These are phyloP conservation scores for Leucoagaricus sp. DNA, from an alignment of 1,284 basidiomycete genomes.

Conservation along the genomic window DNA sequence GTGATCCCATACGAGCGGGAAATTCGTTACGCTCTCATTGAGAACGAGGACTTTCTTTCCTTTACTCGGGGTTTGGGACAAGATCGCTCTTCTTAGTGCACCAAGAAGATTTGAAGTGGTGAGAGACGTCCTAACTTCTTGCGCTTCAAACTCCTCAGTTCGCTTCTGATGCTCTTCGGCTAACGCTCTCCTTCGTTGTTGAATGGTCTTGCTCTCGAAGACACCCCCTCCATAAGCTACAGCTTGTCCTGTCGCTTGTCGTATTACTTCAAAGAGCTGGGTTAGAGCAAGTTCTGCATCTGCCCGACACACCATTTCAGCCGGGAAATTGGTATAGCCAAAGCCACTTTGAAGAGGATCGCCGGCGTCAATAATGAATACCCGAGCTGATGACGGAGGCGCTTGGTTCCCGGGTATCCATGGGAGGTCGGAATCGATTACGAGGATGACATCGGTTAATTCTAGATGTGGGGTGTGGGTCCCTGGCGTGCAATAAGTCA, in stretches of 20 bases:
- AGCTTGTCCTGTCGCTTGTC: constrained; percentile 21
- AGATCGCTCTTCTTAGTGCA: constrained; percentile 46
- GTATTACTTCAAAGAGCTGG: constrained; percentile 46
- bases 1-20: constrained; percentile 53
- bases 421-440: constrained; percentile 65
- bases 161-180: constrained; percentile 26
- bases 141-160: constrained; percentile 26
- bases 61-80: constrained; percentile 33
- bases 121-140: constrained; percentile 32
- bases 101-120: constrained; percentile 51
- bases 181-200: constrained; percentile 22
- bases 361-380: constrained; percentile 62
- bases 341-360: constrained; percentile 60
- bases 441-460: constrained; percentile 60
- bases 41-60: constrained; percentile 49
- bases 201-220: constrained; percentile 17
- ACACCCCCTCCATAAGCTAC: constrained; percentile 19
- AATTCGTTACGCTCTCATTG: constrained; percentile 68
- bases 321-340: constrained; percentile 57
- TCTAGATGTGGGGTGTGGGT: constrained; percentile 38
- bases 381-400: constrained; percentile 43
- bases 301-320: constrained; percentile 57
- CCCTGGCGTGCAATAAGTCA: constrained; percentile 26
- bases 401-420: constrained; percentile 58
- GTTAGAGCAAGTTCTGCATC: constrained; percentile 53